Conservation (phyloP, 2,329 filamentous ascomycete genomes). For the Pseudogymnoascus sp. region DNA sequence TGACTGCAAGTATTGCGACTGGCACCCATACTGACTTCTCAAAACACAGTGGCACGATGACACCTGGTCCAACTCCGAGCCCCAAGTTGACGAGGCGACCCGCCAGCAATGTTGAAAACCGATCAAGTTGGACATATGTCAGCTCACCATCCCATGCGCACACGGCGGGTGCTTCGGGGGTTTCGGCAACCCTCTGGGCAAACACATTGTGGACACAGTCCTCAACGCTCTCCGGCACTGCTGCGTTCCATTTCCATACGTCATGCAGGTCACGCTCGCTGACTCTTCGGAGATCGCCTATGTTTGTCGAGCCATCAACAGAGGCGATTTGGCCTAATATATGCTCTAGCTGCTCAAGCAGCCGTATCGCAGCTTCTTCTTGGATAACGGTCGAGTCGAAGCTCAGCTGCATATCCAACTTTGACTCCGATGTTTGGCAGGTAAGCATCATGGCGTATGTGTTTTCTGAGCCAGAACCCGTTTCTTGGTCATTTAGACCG, state of each 20-base stretch:
- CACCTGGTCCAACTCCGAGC: not conserved
- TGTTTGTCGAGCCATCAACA: too few species aligned
- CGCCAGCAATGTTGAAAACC: slow-evolving; percentile 13
- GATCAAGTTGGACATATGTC: slow-evolving; percentile 16
- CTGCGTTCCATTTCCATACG: not conserved
- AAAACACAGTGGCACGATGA: slow-evolving; percentile 18
- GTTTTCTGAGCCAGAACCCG: not conserved
- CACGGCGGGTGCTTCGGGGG: slow-evolving; percentile 14
- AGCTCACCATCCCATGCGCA: slow-evolving; percentile 17
- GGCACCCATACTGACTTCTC: slow-evolving; percentile 20
- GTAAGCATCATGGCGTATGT: not conserved
- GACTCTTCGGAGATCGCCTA: not conserved
- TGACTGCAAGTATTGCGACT: slow-evolving; percentile 18
- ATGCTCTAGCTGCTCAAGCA: too few species aligned
- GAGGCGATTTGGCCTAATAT: too few species aligned
- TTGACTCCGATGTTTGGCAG: not conserved
- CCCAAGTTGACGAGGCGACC: not conserved
- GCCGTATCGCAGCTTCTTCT: too few species aligned
- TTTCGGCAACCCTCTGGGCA: not conserved
- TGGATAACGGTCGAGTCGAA: not conserved
- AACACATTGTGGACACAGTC: slow-evolving; percentile 10
- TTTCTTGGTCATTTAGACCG: too few species aligned
- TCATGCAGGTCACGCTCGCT: not conserved
- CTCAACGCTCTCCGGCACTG: not conserved
- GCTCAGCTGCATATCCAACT: not conserved